Evolutionary conservation across 345 rosid genomes (phyloP), one percentile per base, ranked within the genome.

Genomic region (Rhodomyrtus tomentosa): DNA sequence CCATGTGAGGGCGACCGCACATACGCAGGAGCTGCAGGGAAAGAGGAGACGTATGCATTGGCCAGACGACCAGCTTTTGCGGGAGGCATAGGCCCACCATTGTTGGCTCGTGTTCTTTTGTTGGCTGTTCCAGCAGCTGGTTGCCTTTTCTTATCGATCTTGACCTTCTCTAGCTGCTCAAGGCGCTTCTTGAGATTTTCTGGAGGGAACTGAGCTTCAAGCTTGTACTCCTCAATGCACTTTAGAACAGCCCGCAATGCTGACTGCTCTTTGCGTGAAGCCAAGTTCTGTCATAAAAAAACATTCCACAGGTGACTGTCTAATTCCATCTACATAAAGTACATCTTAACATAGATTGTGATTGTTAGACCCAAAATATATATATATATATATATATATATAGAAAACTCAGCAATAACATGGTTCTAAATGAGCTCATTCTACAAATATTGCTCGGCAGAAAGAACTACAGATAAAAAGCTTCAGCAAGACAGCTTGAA

Each of bases 151-250:
- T 97, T 97, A 90, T 97, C 99, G 0, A 89, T 90, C 95, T 97
- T 97, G 87, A 84, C 91, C 93, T 93, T 95, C 92, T 97, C 99
- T n/a, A 97, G 92, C 92, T 97, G 99, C 38, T 95, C 99, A 68
- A 97, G 94, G 32, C 99, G 98, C 85, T 95, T 97, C 95, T 95
- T 95, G 76, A 97, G 99, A 85, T 95, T 97, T 89, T 94, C 99
- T 25, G 98, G 95, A 15, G 98, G 96, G 90, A 97, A 92, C 84
- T 91, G 94, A 25, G 90, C 90, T 84, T 91, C 98, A 22, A 97
- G 95, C 88, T 95, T 93, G 95, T 97, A 97, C 90, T 97, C 99
- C 90, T 95, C 99, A 59, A 97, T 95, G 96, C 99, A 97, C 87
- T 94, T 97, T 81, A 97, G 90, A 58, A 97, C 98, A 18, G 99